Conservation (phyloP, 805 yeast genomes). For the Zygotorulaspora danielsina region DNA sequence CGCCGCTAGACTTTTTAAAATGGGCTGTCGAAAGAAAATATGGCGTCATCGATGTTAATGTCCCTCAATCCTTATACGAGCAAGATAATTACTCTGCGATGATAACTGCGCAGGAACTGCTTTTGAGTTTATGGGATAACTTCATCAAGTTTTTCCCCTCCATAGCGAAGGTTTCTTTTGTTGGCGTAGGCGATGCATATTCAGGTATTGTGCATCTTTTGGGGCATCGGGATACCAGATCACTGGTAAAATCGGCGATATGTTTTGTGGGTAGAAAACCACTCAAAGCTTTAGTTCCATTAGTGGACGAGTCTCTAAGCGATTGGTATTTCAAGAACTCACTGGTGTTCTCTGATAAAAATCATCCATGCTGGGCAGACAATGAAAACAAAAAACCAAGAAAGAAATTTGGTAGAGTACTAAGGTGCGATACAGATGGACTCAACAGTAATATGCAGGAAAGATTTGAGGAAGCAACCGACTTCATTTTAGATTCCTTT, state of each 20-base stretch:
- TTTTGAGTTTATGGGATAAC: constrained; percentile 86
- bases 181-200: constrained; percentile 88
- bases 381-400: constrained; percentile 66
- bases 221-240: constrained; percentile 71
- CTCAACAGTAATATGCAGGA: constrained; percentile 73
- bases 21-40: constrained; percentile 59
- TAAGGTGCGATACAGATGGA: constrained; percentile 68
- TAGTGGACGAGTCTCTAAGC: constrained; percentile 81
- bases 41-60: constrained; percentile 79
- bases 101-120: constrained; percentile 68
- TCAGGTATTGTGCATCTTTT: constrained; percentile 80
- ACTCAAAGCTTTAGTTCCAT: constrained; percentile 76
- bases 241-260: constrained; percentile 65
- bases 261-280: constrained; percentile 63
- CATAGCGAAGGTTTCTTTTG: constrained; percentile 65
- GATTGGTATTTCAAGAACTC: constrained; percentile 92
- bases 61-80: constrained; percentile 52
- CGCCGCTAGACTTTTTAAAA: constrained; percentile 62
- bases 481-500: constrained; percentile 73
- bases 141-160: constrained; percentile 67
- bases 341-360: constrained; percentile 67
- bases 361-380: constrained; percentile 78
- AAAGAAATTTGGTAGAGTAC: constrained; percentile 85
- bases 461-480: constrained; percentile 79
- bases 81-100: constrained; percentile 57